Base-by-base conservation (phyloP, 257 asterid species). In the Solanum corneliomulleri region DNA sequence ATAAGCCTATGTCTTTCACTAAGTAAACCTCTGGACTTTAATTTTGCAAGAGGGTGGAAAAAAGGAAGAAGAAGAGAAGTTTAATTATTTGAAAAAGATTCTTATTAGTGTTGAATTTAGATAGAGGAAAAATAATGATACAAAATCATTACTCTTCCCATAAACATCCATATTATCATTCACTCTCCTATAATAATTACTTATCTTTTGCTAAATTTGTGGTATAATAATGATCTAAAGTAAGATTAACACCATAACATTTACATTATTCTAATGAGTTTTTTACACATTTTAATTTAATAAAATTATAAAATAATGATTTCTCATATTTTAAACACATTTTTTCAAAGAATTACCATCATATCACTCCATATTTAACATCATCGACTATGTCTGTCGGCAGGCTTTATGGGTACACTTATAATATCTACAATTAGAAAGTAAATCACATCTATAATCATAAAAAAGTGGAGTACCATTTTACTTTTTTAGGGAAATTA, bases 131-230 rank as follows among this genome's bases (percentile, higher is more conserved):
- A 89, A 90, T 82, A 87, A 93, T 94, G 92, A 93, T 71, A 86
- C 85, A 78, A 85, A 91, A 92, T 92, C 89, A 93, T 92, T 90
- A 87, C 91, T 88, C 89, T 90, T 88, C 91, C 89, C 87, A 85
- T 82, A 86, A 85, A 88, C 88, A 89, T 77, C 39, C 89, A 81
- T 86, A 86, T 69, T 86, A 93, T 92, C 90, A 91, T 93, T 90
- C 84, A 33, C 86, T 86, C 85, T 70, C 86, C 23, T 14, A 74
- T 16, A 45, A 72, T 86, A 42, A 83, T 52, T 42, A 70, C 80
- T 62, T 64, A 27, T 86, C 88, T 88, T 82, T 91, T 77, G 83
- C 91, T 87, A 78, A 78, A 78, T 86, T 72, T 49, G 68, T 41
- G 52, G 78, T 52, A 72, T 74, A 13, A 78, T 49, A 37, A 9